These are phyloP conservation scores for Serpula lacrymans DNA, from an alignment of 768 basidiomycete genomes.

Conservation along the genomic window DNA sequence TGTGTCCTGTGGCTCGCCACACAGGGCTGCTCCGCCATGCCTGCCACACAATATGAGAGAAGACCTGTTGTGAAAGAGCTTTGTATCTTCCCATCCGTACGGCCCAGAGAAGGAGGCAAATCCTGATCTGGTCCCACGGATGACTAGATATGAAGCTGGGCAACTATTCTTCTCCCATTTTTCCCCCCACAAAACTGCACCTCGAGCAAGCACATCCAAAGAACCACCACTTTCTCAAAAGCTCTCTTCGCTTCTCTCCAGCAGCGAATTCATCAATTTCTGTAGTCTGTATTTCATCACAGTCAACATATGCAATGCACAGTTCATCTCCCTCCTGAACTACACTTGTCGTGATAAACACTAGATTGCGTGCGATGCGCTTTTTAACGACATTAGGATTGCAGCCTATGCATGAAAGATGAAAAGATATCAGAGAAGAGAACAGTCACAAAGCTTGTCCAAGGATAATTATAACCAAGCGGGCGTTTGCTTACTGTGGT, in stretches of 20 bases:
- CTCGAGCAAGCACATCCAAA: conserved; percentile 50
- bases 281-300: conserved; percentile 9
- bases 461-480: conserved; percentile 6
- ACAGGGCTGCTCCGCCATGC: no score
- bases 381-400: conserved; percentile 48
- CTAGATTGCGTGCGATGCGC: conserved; percentile 40
- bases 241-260: conserved; percentile 35
- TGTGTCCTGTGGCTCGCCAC: no score
- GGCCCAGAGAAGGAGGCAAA: no score
- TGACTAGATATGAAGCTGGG: no score
- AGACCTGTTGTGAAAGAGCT: no score
- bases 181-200: conserved; percentile 31
- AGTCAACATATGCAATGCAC: conserved; percentile 55
- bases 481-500: conserved; percentile 46
- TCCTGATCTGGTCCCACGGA: no score
- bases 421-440: neutral
- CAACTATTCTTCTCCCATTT: no score
- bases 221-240: conserved; percentile 51
- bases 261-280: neutral
- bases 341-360: conserved; percentile 43
- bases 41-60: no score
- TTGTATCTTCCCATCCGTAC: no score
- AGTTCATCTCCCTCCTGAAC: conserved; percentile 51
- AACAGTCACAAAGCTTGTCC: neutral
- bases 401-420: conserved; percentile 38